Evolutionary conservation across 148 eudicot species (phyloP).

Genomic region (Nyssa sinensis): DNA sequence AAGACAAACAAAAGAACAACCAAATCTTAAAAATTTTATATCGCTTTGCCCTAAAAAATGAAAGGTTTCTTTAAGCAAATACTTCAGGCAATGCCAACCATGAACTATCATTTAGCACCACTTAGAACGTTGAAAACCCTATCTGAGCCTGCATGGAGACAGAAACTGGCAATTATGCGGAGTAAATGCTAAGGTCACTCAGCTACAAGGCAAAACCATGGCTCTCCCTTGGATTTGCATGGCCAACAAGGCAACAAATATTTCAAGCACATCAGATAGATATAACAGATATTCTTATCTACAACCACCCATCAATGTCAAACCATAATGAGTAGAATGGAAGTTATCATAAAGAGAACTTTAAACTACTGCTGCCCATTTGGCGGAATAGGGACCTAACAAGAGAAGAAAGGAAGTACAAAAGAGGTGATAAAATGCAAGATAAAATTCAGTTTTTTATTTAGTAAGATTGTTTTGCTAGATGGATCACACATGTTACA

Average conservation of each 20-base stretch:
- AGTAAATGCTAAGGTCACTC: background rate
- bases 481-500: background rate
- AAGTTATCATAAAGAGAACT: background rate
- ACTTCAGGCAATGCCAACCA: background rate
- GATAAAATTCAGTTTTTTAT: background rate
- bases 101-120: background rate
- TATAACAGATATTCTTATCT: background rate
- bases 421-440: background rate
- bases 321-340: background rate
- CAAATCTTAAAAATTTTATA: constrained; percentile 4
- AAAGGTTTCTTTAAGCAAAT: background rate
- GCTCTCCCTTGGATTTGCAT: no score
- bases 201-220: no score
- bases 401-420: background rate
- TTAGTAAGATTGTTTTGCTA: no score
- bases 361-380: background rate
- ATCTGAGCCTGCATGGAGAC: background rate
- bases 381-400: no score
- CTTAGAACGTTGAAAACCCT: background rate
- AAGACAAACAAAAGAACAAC: background rate
- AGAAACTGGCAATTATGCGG: background rate
- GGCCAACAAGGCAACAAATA: no score
- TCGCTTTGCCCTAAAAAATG: background rate
- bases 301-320: background rate
- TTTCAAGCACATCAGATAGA: background rate